Evolutionary conservation across 768 basidiomycete genomes (phyloP).

Genomic region (Lentinula edodes): DNA sequence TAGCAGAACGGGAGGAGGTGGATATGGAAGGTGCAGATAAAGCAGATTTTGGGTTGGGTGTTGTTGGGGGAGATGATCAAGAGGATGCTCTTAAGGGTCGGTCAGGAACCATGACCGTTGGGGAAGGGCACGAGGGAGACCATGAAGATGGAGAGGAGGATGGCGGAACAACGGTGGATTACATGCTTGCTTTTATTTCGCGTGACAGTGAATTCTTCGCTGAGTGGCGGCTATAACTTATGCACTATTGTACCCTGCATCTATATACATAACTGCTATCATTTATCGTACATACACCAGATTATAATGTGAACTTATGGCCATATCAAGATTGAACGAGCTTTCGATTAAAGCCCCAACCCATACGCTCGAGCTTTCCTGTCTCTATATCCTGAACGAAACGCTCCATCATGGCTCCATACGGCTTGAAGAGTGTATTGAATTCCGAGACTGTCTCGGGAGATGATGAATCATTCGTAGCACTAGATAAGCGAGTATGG

Average conservation of each 20-base stretch:
- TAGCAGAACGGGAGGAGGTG: slow-evolving; percentile 71
- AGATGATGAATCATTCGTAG: not conserved
- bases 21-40: slow-evolving; percentile 74
- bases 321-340: not conserved
- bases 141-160: slow-evolving; percentile 46
- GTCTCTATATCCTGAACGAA: not conserved
- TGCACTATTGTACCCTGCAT: not conserved
- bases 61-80: slow-evolving; percentile 2
- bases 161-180: slow-evolving; percentile 75
- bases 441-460: slow-evolving; percentile 1
- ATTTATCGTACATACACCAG: not conserved
- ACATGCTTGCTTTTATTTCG: slow-evolving; percentile 70
- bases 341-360: not conserved
- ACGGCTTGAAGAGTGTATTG: not conserved
- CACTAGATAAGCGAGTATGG: not conserved
- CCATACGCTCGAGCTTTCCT: not conserved
- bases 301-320: too few relatives aligned
- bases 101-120: not conserved
- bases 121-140: slow-evolving; percentile 25
- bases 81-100: not conserved
- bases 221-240: slow-evolving; percentile 51
- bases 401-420: not conserved
- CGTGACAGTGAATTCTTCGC: slow-evolving; percentile 64
- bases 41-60: slow-evolving; percentile 55
- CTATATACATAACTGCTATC: not conserved